Evolutionary conservation across 139 green algal species (phyloP).

Genomic region (Chlamydomonas incerta): DNA sequence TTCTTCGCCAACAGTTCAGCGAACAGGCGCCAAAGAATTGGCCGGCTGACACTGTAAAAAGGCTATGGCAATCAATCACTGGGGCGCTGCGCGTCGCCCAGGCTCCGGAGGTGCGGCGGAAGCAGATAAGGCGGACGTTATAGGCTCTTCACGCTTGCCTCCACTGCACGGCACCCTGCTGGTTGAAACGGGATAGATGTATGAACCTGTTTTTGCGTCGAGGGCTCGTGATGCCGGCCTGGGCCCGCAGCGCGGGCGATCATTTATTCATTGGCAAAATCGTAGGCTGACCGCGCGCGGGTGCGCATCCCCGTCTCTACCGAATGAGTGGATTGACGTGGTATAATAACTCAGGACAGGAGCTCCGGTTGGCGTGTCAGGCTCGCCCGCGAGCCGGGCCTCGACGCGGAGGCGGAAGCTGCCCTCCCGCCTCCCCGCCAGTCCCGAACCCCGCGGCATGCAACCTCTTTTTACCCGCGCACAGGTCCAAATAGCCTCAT

Average conservation of each 20-base stretch:
- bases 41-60: conserved; percentile 8
- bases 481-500: conserved; percentile 46
- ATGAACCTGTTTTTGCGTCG: neutral
- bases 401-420: too few relatives aligned
- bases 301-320: too few relatives aligned
- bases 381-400: too few relatives aligned
- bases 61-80: conserved; percentile 24
- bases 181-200: neutral
- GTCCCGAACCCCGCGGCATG: neutral
- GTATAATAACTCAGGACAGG: too few relatives aligned
- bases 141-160: neutral
- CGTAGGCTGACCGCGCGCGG: too few relatives aligned
- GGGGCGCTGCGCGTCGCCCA: conserved; percentile 13
- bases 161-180: neutral
- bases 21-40: conserved; percentile 16
- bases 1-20: conserved; percentile 7
- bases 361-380: too few relatives aligned
- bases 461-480: neutral
- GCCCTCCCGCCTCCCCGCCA: neutral
- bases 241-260: too few relatives aligned
- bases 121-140: neutral
- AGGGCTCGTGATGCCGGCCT: too few relatives aligned
- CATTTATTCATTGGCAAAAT: too few relatives aligned
- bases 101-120: conserved; percentile 10
- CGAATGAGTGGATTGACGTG: too few relatives aligned